phyloP scores from a whole-genome alignment of 352 stramenopile genomes.

The Globisporangium cylindrosporum region DNA sequence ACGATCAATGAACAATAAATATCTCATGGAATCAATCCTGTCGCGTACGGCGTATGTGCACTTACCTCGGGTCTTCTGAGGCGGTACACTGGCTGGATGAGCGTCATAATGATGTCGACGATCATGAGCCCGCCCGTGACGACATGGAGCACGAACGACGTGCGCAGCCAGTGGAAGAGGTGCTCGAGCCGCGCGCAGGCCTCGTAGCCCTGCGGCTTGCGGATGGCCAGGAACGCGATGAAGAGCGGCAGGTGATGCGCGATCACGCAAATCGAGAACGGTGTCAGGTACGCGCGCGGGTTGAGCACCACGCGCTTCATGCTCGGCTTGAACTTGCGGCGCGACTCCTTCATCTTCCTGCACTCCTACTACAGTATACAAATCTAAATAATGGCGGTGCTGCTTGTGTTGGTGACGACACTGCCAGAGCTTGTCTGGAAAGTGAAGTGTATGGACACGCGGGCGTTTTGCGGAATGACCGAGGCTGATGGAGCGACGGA shows the following conservation, averaged over 20 bases:
- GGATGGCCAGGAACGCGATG: conserved; percentile 45
- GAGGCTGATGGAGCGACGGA: background rate
- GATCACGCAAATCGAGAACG: conserved; percentile 51
- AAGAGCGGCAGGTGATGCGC: conserved; percentile 70
- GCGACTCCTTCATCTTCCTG: background rate
- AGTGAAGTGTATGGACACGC: background rate
- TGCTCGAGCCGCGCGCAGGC: conserved; percentile 40
- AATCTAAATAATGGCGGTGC: background rate
- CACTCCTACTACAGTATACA: background rate
- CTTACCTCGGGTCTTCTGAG: conserved; percentile 42
- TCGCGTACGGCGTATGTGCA: background rate
- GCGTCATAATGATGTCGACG: conserved; percentile 36
- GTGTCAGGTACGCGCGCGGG: conserved; percentile 65
- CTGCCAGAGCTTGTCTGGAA: background rate
- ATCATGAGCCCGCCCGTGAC: conserved; percentile 39
- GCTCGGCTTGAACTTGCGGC: conserved; percentile 1
- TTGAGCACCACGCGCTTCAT: conserved; percentile 78
- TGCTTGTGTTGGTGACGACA: background rate
- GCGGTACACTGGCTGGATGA: conserved; percentile 59
- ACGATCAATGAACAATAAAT: too few relatives aligned
- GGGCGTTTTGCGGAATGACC: background rate
- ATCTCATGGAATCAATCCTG: background rate
- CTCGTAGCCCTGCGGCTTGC: conserved; percentile 33
- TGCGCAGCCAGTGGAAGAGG: conserved; percentile 57
- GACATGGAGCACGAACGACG: conserved; percentile 55